Base-by-base conservation (phyloP, 192 early-diverging fungal genomes). In the Gigaspora rosea region DNA sequence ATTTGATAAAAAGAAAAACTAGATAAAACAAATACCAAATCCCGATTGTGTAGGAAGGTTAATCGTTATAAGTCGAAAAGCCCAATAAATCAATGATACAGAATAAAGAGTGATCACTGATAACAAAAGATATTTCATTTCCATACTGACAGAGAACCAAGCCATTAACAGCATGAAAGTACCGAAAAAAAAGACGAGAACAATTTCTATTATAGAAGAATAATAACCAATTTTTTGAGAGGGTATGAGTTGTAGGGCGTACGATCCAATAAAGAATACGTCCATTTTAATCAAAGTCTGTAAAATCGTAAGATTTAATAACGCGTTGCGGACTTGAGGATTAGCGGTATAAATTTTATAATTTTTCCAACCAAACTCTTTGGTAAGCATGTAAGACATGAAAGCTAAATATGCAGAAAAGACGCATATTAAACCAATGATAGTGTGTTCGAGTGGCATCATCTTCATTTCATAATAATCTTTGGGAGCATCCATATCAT, bases 311-410 rank as follows among this genome's bases (percentile, higher is more conserved):
- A 80, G 62, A 11, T 47, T 33, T 27, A 84, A 72, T 49, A 80
- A 72, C 8, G 82, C 85, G 1, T 75, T 78, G 20, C 78, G 69
- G 12, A 86, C 51, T 36, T 73, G 74, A 27, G 81, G n/a, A 77
- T 86, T 82, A 18, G 81, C 85, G 2, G 82, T 79, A 65, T 84
- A 86, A 35, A 66, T 79, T 36, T 81, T 77, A 73, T 86, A 86
- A 65, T 82, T 86, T 47, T 86, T 59, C 84, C 27, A 27, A 27
- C 27, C 27, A 27, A 27, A 27, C 27, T 27, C 27, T 27, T 27
- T 27, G 27, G 27, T 27, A 1, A 27, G 27, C 27, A 27, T 27
- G 27, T 27, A 27, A 27, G 27, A 27, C 1, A 27, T 27, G 27
- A 27, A 27, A 27, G 27, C 27, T 27, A 27, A 27, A 27, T 27